Evolutionary conservation across 2,329 filamentous ascomycete genomes (phyloP), one percentile per base, ranked within the genome.

Genomic region (Aspergillus sp.): DNA sequence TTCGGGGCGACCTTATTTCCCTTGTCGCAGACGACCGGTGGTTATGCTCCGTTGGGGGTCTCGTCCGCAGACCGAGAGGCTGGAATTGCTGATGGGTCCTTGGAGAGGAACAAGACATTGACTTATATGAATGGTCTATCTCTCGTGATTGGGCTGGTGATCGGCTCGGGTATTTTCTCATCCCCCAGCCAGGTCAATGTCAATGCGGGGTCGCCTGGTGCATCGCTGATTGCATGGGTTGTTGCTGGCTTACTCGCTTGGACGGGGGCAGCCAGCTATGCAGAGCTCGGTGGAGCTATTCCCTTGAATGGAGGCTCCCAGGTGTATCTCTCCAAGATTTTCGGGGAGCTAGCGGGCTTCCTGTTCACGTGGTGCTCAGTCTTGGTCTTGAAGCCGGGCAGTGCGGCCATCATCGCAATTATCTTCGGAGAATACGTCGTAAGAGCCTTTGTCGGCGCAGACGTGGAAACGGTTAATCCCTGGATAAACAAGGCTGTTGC

Each of bases 381-480:
- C 15, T 85, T 95, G 62, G 95, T 99, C 12, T 81, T 99, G 63
- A 98, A 97, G 79, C 95, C 95, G 0, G 95, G 95, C 2, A 91
- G 91, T 41, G 89, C 92, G 9, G 95, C 95, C 63, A 99, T 99
- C 72, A 92, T 99, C 65, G 86, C 94, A 66, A 97, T 99, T 67
- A 97, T 99, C 71, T 97, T 98, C 82, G 95, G 95, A 47, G 95
- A 99, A 78, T 99, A 99, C 73, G 81, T 97, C n/a, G 91, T 97
- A 56, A 85, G 92, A 50, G 93, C 92, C 13, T 84, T 90, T 47
- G 89, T 96, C 60, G 93, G 93, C 8, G 88, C 92, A n/a, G 91
- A 97, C 60, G 91, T 91, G 2, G 88, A 91, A 70, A 87, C 87
- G 23, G 85, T 92, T 58, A 95, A 87, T 71, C 86, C 88, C 1